Evolutionary conservation across 1,284 basidiomycete species (phyloP), one percentile per base, ranked within the genome.

Genomic region (Apiotrichum laibachii): DNA sequence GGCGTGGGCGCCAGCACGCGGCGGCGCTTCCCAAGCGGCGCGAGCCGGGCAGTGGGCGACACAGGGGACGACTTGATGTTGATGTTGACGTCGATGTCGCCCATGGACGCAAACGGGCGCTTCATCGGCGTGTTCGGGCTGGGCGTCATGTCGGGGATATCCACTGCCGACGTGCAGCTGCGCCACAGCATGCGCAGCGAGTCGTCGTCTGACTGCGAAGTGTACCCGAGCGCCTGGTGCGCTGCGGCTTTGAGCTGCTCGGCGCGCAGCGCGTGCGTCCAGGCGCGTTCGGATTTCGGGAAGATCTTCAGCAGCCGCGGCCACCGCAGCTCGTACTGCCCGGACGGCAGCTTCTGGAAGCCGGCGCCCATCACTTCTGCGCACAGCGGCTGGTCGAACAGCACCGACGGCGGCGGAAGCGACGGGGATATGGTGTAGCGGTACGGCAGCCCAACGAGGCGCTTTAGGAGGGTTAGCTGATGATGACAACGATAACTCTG

Each of bases 301-400:
- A 84, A 85, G 5, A 87, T 77, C 69, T 90, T 91, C 34, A 82
- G 80, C 26, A 92, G 80, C 46, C 91, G 82, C 0, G 91, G 89
- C 75, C 89, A 93, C 7, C 91, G 86, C 5, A 92, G 80, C 67
- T 89, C 89, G 68, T 92, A 92, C 62, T 86, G 81, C 88, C 91
- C 84, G 31, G 78, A 67, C 0, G 80, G 79, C 12, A 85, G 76
- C 69, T 87, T 88, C 43, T 86, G 87, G 70, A 92, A 93, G 0
- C 90, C 87, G 1, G 88, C 90, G 7, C 90, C 90, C 66, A 84
- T 86, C 1, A 93, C 68, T 66, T 92, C 89, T 1, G 82, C 86
- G 6, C 89, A 80, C 18, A 90, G 69, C 0, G 90, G 90, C 19
- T 78, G 77, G 10, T 79, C 76, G 31, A 92, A 79, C 55, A 92